Evolutionary conservation across 2,329 filamentous ascomycete genomes (phyloP), one percentile per base, ranked within the genome.

Genomic region (Paracoccidioides lutzii): DNA sequence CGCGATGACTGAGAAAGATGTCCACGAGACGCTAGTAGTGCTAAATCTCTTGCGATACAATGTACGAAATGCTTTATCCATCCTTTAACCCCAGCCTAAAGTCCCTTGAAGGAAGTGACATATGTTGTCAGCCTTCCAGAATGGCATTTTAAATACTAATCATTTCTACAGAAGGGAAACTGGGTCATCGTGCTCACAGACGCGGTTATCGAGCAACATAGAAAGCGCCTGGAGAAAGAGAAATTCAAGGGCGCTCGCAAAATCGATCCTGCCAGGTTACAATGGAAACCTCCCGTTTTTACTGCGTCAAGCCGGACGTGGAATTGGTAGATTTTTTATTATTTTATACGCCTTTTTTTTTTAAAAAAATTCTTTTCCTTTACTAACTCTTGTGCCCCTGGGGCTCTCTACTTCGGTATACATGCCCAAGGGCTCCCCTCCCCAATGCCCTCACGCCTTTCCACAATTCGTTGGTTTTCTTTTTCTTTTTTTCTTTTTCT

Each of bases 201-300:
- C 60, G 84, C 88, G 58, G 80, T 95, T 53, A 78, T 96, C 46
- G 77, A 81, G 61, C 78, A 82, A 64, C 75, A 82, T 60, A 80
- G 83, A 56, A 80, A 85, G 68, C 82, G 88, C 65, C 80, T 87
- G 61, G 86, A 90, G 63, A 94, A 89, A 73, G 82, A 87, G 61
- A 90, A 86, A 72, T 68, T 81, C 54, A 96, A 94, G 72, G 82
- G 84, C 57, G 85, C 84, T 69, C 79, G 70, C 50, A 73, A 80
- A 46, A 90, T 98, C 60, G 87, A 95, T 59, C 78, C 90, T 0
- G 79, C 82, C 22, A 80, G 81, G 64, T 82, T 98, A 56, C 85
- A 90, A 65, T 98, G 93, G 93, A 97, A 95, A 71, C 91, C 93
- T 9, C 93, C 93, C 0, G 87, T 96, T 0, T 97, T 97, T 67